Evolutionary conservation across 1,284 basidiomycete genomes (phyloP).

Genomic region (Apiotrichum porosum): DNA sequence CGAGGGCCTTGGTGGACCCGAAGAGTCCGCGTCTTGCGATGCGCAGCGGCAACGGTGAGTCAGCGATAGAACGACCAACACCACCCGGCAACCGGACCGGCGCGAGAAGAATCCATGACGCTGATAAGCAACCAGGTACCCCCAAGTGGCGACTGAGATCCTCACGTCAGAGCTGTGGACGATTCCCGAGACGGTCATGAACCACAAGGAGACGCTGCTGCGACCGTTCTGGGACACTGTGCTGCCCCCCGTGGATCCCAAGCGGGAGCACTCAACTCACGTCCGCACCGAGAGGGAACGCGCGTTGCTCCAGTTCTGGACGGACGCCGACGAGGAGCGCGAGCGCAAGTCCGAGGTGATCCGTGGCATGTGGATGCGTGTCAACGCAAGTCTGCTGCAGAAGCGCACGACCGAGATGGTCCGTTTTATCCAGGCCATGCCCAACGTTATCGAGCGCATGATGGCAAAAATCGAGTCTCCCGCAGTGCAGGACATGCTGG

Average conservation of each 20-base stretch:
- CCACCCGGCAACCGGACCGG: too few relatives aligned
- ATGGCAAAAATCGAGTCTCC: conserved; percentile 83
- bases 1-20: conserved; percentile 23
- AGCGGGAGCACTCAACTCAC: conserved; percentile 21
- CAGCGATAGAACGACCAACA: not conserved
- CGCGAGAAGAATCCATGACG: too few relatives aligned
- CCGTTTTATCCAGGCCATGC: conserved; percentile 78
- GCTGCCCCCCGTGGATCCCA: conserved; percentile 49
- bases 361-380: conserved; percentile 64
- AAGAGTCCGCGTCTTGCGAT: conserved; percentile 22
- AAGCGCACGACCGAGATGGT: conserved; percentile 95
- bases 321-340: conserved; percentile 44
- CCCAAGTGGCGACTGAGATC: conserved; percentile 91
- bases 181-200: conserved; percentile 83
- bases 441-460: conserved; percentile 75
- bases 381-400: conserved; percentile 77
- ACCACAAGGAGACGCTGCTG: conserved; percentile 58
- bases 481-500: conserved; percentile 85
- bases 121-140: conserved; percentile 60
- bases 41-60: conserved; percentile 31
- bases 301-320: conserved; percentile 32
- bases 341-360: conserved; percentile 51
- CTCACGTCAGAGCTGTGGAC: conserved; percentile 93
- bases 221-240: conserved; percentile 90
- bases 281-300: conserved; percentile 39